Evolutionary conservation across 768 basidiomycete species (phyloP).

Genomic region (Dendrothele bispora): DNA sequence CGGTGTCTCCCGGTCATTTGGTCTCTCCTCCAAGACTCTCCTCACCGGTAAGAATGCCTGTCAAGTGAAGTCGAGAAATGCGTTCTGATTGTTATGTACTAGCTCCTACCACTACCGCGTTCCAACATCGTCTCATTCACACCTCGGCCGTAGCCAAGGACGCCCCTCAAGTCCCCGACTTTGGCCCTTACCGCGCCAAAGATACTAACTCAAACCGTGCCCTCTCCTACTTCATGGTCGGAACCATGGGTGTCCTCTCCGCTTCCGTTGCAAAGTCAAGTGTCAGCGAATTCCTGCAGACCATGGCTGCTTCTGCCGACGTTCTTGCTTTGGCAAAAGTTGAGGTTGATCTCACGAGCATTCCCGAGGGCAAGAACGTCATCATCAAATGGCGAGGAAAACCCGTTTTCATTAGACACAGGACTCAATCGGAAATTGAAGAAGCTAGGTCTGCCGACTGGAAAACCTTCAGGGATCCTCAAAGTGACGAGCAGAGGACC

Average conservation of each 20-base stretch:
- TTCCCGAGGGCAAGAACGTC: conserved; percentile 97
- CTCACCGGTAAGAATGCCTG: conserved; percentile 50
- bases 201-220: conserved; percentile 69
- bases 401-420: conserved; percentile 98
- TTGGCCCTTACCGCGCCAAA: conserved; percentile 74
- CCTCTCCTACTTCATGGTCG: conserved; percentile 88
- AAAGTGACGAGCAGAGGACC: conserved; percentile 83
- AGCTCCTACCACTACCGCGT: conserved; percentile 55
- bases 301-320: conserved; percentile 97
- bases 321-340: conserved; percentile 98
- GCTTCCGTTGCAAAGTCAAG: conserved; percentile 94
- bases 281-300: conserved; percentile 90
- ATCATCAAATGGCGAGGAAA: conserved; percentile 99
- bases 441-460: conserved; percentile 86
- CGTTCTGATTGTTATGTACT: conserved; percentile 6
- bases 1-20: conserved; percentile 49
- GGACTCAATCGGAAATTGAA: conserved; percentile 86
- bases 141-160: conserved; percentile 69
- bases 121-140: conserved; percentile 74
- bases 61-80: background rate
- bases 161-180: conserved; percentile 87
- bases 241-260: conserved; percentile 88
- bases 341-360: conserved; percentile 84
- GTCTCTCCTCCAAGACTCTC: conserved; percentile 66
- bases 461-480: conserved; percentile 89